Base-by-base conservation (phyloP, 768 basidiomycete genomes). In the Imleria badia region DNA sequence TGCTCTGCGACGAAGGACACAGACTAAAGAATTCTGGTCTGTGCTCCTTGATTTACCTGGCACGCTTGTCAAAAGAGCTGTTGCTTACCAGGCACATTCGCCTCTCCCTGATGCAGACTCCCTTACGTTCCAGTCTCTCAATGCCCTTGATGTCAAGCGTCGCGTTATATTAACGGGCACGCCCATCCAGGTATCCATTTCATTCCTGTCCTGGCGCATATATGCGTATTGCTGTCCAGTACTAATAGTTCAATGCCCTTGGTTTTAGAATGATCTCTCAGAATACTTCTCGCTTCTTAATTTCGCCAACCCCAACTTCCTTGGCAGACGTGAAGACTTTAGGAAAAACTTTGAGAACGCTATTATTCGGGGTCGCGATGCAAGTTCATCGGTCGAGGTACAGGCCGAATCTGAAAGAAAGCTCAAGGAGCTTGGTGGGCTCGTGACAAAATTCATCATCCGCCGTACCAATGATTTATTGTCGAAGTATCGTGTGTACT, bases 1-100 rank as follows among this genome's bases (percentile, higher is more conserved):
- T 99, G n/a, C 82, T 99, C 30, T 96, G 94, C 58, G 96, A 99
- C 64, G 96, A 99, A 75, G 96, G 96, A 5, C 96, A 99, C 75
- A 79, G 96, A 47, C 76, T 99, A 55, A 99, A 99, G 75, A 99
- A 99, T 67, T 91, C 91, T 44, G 91, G 94, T 91, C 59, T 49
- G 77, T 73, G 50, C 22, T 47, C 47, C n/a, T 51, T 20, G 17
- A 23, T 30, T 33, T 20, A 11, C 33, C 34, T 19, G 52, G 33
- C 29, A 19, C 31, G 17, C 23, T 51, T 38, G 35, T 54, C 35
- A 12, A 49, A 47, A 52, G 12, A 31, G 38, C 40, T 12, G 8
- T 23, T 26, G 40, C 53, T 55, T 44, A 59, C 43, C 41, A 30
- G 14, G 6, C 34, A 15, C 20, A 17, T 39, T 29, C 34, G 19